Conservation (phyloP, 1,139 yeast species). For the Magnusiomyces fungicola region DNA sequence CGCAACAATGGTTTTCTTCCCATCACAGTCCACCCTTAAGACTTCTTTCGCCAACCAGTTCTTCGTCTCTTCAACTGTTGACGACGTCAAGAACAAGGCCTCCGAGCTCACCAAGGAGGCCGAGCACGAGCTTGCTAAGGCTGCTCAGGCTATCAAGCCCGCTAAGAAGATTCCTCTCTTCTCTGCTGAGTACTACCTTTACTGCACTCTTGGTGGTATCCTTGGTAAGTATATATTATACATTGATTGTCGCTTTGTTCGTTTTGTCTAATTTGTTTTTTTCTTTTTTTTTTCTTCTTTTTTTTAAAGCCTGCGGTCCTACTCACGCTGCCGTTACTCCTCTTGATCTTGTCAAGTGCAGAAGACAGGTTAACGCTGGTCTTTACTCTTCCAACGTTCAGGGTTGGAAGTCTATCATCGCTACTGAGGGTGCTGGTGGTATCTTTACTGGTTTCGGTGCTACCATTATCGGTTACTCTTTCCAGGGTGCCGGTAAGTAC, state of each 20-base stretch:
- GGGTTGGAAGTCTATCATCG: conserved; percentile 69
- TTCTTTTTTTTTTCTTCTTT: neutral
- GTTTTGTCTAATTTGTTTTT: neutral
- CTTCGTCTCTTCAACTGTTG: conserved; percentile 16
- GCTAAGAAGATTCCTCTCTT: conserved; percentile 42
- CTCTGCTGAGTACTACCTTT: conserved; percentile 65
- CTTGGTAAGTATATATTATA: conserved; percentile 38
- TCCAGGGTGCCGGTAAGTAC: conserved; percentile 95
- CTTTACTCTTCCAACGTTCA: conserved; percentile 68
- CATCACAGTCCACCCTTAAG: conserved; percentile 33
- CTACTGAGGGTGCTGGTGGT: conserved; percentile 63
- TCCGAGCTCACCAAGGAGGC: conserved; percentile 23
- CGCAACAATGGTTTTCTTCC: conserved; percentile 34
- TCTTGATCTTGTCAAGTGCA: conserved; percentile 83
- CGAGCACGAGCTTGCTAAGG: conserved; percentile 31
- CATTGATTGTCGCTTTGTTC: neutral
- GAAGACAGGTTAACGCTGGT: conserved; percentile 73
- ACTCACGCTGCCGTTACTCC: conserved; percentile 93
- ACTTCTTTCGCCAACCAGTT: conserved; percentile 35
- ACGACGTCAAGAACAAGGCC: conserved; percentile 26
- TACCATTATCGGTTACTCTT: conserved; percentile 80
- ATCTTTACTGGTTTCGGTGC: conserved; percentile 86
- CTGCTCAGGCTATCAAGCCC: conserved; percentile 29
- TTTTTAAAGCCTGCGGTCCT: conserved; percentile 73
- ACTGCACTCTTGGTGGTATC: conserved; percentile 86